A percentile compares a stretch with the other conserved stretches of the same genome.
Conservation (phyloP, 345 rosid species). For the Citrus mangshanensis region DNA sequence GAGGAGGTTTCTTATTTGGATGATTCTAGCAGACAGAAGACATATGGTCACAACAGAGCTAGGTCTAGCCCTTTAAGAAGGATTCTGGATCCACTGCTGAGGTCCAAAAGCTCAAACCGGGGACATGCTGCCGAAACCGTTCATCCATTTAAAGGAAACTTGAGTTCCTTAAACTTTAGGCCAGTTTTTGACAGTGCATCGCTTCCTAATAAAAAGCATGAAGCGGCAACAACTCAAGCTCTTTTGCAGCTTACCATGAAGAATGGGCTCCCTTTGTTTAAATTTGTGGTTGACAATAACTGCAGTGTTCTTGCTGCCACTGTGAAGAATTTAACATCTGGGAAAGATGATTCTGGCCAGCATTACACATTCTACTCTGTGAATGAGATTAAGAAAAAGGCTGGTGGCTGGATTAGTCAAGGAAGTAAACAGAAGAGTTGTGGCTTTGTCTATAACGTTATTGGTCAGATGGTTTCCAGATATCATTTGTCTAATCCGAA, state of each 20-base stretch:
- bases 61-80: slow-evolving; percentile 78
- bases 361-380: slow-evolving; percentile 59
- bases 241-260: slow-evolving; percentile 53
- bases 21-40: slow-evolving; percentile 38
- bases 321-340: slow-evolving; percentile 38
- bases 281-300: slow-evolving; percentile 53
- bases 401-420: slow-evolving; percentile 60
- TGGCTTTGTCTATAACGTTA: slow-evolving; percentile 45
- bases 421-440: slow-evolving; percentile 53
- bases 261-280: slow-evolving; percentile 71
- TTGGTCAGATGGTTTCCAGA: slow-evolving; percentile 56
- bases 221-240: slow-evolving; percentile 43
- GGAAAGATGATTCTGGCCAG: slow-evolving; percentile 39
- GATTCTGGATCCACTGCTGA: slow-evolving; percentile 65
- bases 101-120: slow-evolving; percentile 37
- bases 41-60: slow-evolving; percentile 33
- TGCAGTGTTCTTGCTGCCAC: slow-evolving; percentile 66
- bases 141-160: slow-evolving; percentile 35
- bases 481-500: slow-evolving; percentile 24
- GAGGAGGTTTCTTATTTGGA: slow-evolving; percentile 33
- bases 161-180: slow-evolving; percentile 28
- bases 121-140: slow-evolving; percentile 32
- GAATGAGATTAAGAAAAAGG: slow-evolving; percentile 63
- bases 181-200: slow-evolving; percentile 20
- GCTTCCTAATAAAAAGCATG: slow-evolving; percentile 33